Percentiles rank a stretch among this genome's conserved stretches.
Evolutionary conservation across 768 basidiomycete genomes (phyloP).

Genomic region (Fomitopsis pulvina): DNA sequence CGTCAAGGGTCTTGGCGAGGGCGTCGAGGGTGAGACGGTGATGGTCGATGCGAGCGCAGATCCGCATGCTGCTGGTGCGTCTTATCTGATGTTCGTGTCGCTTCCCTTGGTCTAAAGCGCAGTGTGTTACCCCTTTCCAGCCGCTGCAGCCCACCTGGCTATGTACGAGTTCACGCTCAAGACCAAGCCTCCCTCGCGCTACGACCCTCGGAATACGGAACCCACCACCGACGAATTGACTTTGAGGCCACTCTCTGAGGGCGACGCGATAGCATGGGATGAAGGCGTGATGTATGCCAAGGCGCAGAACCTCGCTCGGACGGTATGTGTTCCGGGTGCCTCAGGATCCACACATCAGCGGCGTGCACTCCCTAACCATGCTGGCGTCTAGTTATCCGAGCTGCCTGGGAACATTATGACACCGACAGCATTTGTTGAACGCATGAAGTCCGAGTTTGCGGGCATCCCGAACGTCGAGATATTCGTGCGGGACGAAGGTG

Average conservation of each 20-base stretch:
- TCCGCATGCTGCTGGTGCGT: constrained; percentile 72
- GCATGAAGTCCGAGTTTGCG: constrained; percentile 58
- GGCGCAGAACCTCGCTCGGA: constrained; percentile 76
- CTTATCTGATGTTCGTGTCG: constrained; percentile 3
- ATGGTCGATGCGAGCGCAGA: constrained; percentile 58
- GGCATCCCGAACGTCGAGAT: constrained; percentile 64
- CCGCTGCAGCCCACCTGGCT: constrained; percentile 74
- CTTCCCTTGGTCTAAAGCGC: too few relatives aligned
- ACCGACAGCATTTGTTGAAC: constrained; percentile 73
- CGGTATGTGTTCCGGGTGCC: constrained; percentile 47
- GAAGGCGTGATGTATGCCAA: constrained; percentile 66
- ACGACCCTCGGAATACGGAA: constrained; percentile 54
- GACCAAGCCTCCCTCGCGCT: constrained; percentile 59
- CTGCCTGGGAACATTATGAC: constrained; percentile 83
- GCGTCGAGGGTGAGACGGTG: constrained; percentile 45
- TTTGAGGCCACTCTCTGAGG: constrained; percentile 35
- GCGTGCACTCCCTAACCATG: not conserved
- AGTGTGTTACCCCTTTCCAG: constrained; percentile 25
- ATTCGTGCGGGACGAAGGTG: constrained; percentile 69
- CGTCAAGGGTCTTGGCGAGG: constrained; percentile 51
- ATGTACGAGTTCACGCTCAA: constrained; percentile 74
- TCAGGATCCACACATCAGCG: not conserved
- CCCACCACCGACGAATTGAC: constrained; percentile 43
- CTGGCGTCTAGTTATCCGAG: constrained; percentile 59
- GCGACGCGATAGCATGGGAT: constrained; percentile 58